Base-by-base conservation (phyloP, 768 basidiomycete genomes). In the Suillus weaverae region DNA sequence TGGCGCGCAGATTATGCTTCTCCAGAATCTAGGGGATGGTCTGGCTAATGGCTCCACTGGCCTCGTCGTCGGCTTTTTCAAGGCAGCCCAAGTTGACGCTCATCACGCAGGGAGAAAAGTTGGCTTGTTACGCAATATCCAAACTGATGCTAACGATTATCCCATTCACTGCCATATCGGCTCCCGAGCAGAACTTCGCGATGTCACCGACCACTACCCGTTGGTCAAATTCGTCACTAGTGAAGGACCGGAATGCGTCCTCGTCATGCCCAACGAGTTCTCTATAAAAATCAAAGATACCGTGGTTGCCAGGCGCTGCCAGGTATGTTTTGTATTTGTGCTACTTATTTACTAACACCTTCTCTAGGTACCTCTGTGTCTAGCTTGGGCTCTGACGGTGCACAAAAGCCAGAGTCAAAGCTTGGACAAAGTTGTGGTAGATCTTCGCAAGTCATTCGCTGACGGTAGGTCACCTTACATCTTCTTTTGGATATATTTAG, bases 371-470 rank as follows among this genome's bases (percentile, higher is more conserved):
- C 90, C 91, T 0, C 74, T 96, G 5, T 90, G 92, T 57, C 82
- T 89, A 0, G 87, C 89, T 0, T 92, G 89, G 89, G 89, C 90
- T 0, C 87, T 90, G 80, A 86, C 85, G 1, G 90, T 92, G 64
- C 90, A 92, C 77, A 92, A 92, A 73, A 85, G 84, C 62, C 91
- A 92, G 70, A 90, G 90, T 1, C 88, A 91, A 69, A 91, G 90
- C 0, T 83, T 92, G 46, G 82, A 85, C 51, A 80, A 83, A 50
- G 85, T 89, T 61, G 87, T 83, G 69, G 81, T 90, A 35, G 88
- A 89, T 71, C 82, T 91, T 18, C 80, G 83, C 13, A 81, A 77
- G 44, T 85, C 89, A 20, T 90, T 90, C 69, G 89, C 84, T 70
- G 83, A 83, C 64, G 83, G 82, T 81, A 50, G 33, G 73, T 60